These are phyloP conservation scores for Pseudodiploospora longispora DNA, from an alignment of 2,329 filamentous ascomycete genomes.

Conservation along the genomic window DNA sequence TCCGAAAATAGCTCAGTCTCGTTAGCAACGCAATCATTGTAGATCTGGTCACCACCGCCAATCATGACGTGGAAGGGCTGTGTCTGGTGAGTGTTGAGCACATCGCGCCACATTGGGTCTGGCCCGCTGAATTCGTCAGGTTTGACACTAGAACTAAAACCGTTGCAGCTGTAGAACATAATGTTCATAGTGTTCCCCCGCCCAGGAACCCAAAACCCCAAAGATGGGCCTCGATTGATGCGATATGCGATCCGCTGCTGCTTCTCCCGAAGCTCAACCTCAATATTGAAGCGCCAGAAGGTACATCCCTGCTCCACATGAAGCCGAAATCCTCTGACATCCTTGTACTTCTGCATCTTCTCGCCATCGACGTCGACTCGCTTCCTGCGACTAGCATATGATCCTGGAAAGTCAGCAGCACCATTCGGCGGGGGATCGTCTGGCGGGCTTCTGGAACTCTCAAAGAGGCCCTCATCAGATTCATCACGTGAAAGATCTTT, in stretches of 20 bases:
- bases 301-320: conserved; percentile 82
- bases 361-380: conserved; percentile 64
- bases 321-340: conserved; percentile 72
- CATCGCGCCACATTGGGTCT: conserved; percentile 94
- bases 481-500: conserved; percentile 74
- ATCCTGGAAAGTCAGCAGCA: conserved; percentile 40
- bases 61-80: conserved; percentile 97
- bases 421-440: conserved; percentile 36
- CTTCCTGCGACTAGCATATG: conserved; percentile 45
- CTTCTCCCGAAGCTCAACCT: conserved; percentile 70
- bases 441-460: conserved; percentile 50
- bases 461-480: conserved; percentile 75
- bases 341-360: conserved; percentile 69
- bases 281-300: conserved; percentile 95
- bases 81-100: conserved; percentile 84
- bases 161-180: conserved; percentile 98
- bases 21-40: conserved; percentile 77
- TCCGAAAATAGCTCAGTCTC: conserved; percentile 70
- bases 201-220: conserved; percentile 91
- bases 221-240: conserved; percentile 83
- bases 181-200: conserved; percentile 87
- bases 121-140: conserved; percentile 78
- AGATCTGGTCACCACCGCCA: conserved; percentile 93
- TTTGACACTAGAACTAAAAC: conserved; percentile 76
- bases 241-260: conserved; percentile 90